These are phyloP conservation scores for Naematelia aurantialba DNA, from an alignment of 768 basidiomycete genomes.

Conservation along the genomic window DNA sequence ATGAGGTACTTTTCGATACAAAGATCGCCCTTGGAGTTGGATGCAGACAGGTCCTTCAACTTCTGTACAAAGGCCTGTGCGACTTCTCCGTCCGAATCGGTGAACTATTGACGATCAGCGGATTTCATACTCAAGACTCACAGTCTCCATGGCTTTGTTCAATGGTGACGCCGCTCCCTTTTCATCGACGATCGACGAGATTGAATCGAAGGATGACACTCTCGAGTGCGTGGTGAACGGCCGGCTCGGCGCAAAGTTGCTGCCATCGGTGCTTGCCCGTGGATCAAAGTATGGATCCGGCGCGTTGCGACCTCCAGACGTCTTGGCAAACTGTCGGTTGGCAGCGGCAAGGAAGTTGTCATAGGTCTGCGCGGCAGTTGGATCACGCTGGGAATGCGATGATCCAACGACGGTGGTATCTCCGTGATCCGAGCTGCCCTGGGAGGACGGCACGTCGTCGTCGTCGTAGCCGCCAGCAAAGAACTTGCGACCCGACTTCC, in stretches of 20 bases:
- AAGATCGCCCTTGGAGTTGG: slow-evolving; percentile 84
- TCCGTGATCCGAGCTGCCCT: slow-evolving; percentile 42
- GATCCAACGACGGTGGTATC: slow-evolving; percentile 37
- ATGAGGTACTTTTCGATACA: slow-evolving; percentile 86
- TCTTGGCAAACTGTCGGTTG: slow-evolving; percentile 74
- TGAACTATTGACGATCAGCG: slow-evolving; percentile 64
- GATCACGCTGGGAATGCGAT: slow-evolving; percentile 7
- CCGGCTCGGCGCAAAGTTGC: slow-evolving; percentile 57
- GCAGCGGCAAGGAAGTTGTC: slow-evolving; percentile 79
- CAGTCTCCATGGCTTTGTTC: slow-evolving; percentile 88
- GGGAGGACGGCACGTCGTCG: slow-evolving; percentile 53
- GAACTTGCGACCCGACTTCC: slow-evolving; percentile 50
- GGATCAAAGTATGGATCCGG: slow-evolving; percentile 82
- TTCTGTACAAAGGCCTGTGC: slow-evolving; percentile 84
- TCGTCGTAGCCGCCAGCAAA: slow-evolving; percentile 58
- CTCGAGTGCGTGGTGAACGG: slow-evolving; percentile 81
- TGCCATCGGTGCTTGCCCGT: slow-evolving; percentile 33
- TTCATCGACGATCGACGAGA: slow-evolving; percentile 84
- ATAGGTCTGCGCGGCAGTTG: slow-evolving; percentile 56
- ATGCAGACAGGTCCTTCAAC: slow-evolving; percentile 68
- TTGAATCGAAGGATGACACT: slow-evolving; percentile 81
- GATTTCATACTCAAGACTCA: slow-evolving; percentile 48
- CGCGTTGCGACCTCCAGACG: slow-evolving; percentile 61
- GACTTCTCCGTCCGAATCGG: slow-evolving; percentile 88
- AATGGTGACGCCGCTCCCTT: slow-evolving; percentile 77